These are phyloP conservation scores for Aegle marmelos DNA, from an alignment of 345 rosid genomes.

Conservation along the genomic window DNA sequence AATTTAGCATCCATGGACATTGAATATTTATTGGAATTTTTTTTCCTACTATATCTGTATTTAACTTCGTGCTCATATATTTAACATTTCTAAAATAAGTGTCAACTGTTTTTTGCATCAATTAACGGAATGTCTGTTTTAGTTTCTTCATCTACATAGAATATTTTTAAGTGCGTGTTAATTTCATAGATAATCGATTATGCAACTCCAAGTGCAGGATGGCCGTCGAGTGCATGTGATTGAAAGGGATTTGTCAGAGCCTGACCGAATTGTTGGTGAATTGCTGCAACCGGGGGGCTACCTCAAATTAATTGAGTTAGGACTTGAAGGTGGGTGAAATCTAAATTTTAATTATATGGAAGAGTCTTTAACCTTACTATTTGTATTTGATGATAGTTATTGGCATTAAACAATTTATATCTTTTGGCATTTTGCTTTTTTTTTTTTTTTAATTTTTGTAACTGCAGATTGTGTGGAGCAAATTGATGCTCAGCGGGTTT, in stretches of 20 bases:
- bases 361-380: not conserved
- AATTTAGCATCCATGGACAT: not conserved
- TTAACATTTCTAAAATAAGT: not conserved
- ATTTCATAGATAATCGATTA: not conserved
- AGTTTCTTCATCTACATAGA: not conserved
- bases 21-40: not conserved
- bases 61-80: not conserved
- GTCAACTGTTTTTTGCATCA: not conserved
- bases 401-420: not conserved
- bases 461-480: constrained; percentile 50
- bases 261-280: constrained; percentile 76
- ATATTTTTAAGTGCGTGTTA: not conserved
- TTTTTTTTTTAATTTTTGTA: too few relatives aligned
- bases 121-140: not conserved
- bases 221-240: constrained; percentile 66
- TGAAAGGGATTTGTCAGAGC: constrained; percentile 69
- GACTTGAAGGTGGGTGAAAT: constrained; percentile 52
- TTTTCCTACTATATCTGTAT: not conserved
- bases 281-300: constrained; percentile 76
- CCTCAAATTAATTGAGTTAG: constrained; percentile 68
- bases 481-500: constrained; percentile 50
- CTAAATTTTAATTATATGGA: not conserved
- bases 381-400: not conserved
- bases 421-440: not conserved
- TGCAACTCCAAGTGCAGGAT: constrained; percentile 40